A percentile compares a stretch with the other conserved stretches of the same genome.
These are phyloP conservation scores for Cyberlindnera subsufficiens DNA, from an alignment of 805 yeast genomes.

Conservation along the genomic window DNA sequence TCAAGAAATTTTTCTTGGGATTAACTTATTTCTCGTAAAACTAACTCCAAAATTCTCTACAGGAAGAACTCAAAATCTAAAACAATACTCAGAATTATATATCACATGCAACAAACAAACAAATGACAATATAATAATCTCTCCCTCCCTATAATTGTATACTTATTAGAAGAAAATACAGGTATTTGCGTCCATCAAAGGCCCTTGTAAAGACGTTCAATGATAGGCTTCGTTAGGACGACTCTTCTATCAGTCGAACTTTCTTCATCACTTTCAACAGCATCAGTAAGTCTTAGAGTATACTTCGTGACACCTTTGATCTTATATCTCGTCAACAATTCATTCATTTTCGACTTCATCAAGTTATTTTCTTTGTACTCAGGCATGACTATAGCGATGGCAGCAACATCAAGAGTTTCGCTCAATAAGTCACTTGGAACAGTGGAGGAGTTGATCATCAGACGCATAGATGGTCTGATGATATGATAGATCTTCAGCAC, in stretches of 20 bases:
- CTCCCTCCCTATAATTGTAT: too few relatives aligned
- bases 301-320: constrained; percentile 3
- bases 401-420: constrained; percentile 26
- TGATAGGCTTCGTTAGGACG: too few relatives aligned
- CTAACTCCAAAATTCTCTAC: too few relatives aligned
- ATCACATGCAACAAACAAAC: too few relatives aligned
- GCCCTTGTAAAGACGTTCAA: too few relatives aligned
- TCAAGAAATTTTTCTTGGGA: not conserved
- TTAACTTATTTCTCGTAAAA: not conserved
- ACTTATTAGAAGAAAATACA: too few relatives aligned
- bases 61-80: too few relatives aligned
- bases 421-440: constrained; percentile 23
- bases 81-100: too few relatives aligned
- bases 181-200: too few relatives aligned
- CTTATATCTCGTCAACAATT: constrained; percentile 2
- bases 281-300: not conserved
- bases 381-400: constrained; percentile 24
- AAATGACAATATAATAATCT: too few relatives aligned
- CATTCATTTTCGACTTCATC: not conserved
- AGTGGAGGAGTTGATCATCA: constrained; percentile 7
- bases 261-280: too few relatives aligned
- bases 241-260: too few relatives aligned
- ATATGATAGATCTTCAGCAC: constrained; percentile 28
- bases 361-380: constrained; percentile 13
- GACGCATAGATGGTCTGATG: constrained; percentile 27